phyloP scores from a whole-genome alignment of 2,329 filamentous ascomycete genomes.

The Sporothrix luriei region DNA sequence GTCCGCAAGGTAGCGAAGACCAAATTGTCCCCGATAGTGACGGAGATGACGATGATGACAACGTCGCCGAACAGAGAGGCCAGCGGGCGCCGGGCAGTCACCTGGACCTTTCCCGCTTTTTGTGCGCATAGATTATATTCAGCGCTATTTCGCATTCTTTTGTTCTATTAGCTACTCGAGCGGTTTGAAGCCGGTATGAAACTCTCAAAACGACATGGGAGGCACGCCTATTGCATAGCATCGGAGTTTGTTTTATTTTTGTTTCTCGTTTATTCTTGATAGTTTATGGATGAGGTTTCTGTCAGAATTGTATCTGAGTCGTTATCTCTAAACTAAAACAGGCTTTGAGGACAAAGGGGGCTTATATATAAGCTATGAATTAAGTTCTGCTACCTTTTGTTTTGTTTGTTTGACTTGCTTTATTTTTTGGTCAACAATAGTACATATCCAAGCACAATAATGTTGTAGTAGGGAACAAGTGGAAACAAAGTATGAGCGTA shows the following conservation, averaged over 20 bases:
- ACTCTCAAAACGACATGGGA: background rate
- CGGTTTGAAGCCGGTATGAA: background rate
- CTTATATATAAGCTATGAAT: too few species aligned
- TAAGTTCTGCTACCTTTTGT: too few species aligned
- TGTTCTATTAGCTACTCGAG: background rate
- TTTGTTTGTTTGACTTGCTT: too few species aligned
- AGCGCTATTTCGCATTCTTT: background rate
- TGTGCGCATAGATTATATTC: slow-evolving; percentile 42
- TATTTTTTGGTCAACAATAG: too few species aligned
- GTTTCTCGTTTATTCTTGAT: background rate
- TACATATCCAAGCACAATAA: too few species aligned
- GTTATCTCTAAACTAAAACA: background rate
- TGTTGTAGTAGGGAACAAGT: too few species aligned
- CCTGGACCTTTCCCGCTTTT: slow-evolving; percentile 55
- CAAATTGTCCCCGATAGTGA: slow-evolving; percentile 58
- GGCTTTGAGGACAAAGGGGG: background rate
- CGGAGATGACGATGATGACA: slow-evolving; percentile 47
- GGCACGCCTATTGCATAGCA: background rate
- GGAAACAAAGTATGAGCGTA: too few species aligned
- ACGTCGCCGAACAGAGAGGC: background rate
- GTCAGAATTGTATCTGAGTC: too few species aligned
- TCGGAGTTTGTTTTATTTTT: background rate
- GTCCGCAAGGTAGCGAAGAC: slow-evolving; percentile 57
- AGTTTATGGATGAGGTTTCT: too few species aligned
- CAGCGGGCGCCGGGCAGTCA: slow-evolving; percentile 35